A percentile compares a stretch with the other conserved stretches of the same genome.
These are phyloP conservation scores for Echinosophora koreensis DNA, from an alignment of 306 rosid species.

Conservation along the genomic window DNA sequence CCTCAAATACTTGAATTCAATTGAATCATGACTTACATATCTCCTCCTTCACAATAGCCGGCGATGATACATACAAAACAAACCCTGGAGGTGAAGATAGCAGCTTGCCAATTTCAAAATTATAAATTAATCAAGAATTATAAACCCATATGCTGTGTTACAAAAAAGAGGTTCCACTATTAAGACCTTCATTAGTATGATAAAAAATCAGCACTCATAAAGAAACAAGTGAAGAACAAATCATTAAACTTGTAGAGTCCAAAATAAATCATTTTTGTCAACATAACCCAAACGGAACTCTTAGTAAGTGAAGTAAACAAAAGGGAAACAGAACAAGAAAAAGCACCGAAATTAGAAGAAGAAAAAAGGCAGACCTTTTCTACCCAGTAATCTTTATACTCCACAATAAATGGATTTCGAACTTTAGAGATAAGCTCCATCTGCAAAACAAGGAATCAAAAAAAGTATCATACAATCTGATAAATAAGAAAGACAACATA, in stretches of 20 bases:
- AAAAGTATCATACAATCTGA: conserved; percentile 24
- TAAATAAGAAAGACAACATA: background rate
- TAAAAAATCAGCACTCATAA: conserved; percentile 24
- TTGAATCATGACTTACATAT: conserved; percentile 70
- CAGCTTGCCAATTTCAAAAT: conserved; percentile 38
- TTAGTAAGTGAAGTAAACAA: conserved; percentile 21
- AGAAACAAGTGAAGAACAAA: conserved; percentile 17
- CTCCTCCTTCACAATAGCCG: conserved; percentile 98
- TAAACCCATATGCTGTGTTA: background rate
- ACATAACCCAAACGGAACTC: conserved; percentile 3
- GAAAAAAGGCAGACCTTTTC: conserved; percentile 72
- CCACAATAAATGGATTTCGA: conserved; percentile 88
- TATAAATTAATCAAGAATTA: conserved; percentile 37
- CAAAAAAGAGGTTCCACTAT: background rate
- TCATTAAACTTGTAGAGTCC: conserved; percentile 9
- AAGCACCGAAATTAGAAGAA: background rate
- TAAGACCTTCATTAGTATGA: background rate
- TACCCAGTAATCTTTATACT: conserved; percentile 98
- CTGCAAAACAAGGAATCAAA: conserved; percentile 54
- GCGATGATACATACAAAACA: conserved; percentile 93
- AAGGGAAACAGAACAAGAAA: conserved; percentile 21
- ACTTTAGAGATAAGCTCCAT: conserved; percentile 93
- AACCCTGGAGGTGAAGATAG: conserved; percentile 72
- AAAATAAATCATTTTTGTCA: background rate
- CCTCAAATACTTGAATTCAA: conserved; percentile 35